phyloP scores from a whole-genome alignment of 306 rosid genomes.

The Lathyrus oleraceus region DNA sequence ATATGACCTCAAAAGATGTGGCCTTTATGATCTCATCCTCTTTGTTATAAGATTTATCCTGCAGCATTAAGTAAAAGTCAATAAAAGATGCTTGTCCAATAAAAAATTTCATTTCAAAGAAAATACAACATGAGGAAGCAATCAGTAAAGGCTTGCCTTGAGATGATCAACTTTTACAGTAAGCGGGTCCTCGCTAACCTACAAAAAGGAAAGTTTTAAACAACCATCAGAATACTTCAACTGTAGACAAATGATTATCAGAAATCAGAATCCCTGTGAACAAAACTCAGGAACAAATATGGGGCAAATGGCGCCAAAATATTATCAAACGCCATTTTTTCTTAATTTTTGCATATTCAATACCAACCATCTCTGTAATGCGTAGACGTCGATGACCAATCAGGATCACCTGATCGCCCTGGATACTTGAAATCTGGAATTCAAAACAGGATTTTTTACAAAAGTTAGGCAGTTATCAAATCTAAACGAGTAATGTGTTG shows the following conservation, averaged over 20 bases:
- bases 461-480: not conserved
- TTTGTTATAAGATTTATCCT: constrained; percentile 89
- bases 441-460: not conserved
- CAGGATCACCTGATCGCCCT: constrained; percentile 88
- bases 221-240: constrained; percentile 20
- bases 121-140: constrained; percentile 24
- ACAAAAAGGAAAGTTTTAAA: constrained; percentile 36
- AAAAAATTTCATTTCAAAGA: constrained; percentile 11
- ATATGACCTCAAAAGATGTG: constrained; percentile 93
- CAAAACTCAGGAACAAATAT: constrained; percentile 23
- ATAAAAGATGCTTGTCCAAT: constrained; percentile 1
- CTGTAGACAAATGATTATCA: constrained; percentile 18
- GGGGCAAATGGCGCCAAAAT: constrained; percentile 11
- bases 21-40: constrained; percentile 96
- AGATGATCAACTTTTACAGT: constrained; percentile 99
- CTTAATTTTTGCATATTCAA: constrained; percentile 33
- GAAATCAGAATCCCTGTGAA: constrained; percentile 18
- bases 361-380: constrained; percentile 89
- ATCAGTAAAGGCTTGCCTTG: constrained; percentile 58
- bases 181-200: constrained; percentile 91
- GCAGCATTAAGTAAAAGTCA: constrained; percentile 38
- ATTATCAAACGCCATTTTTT: constrained; percentile 1
- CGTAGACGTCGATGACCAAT: constrained; percentile 96
- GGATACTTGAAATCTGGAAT: constrained; percentile 90
- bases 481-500: constrained; percentile 16